These are phyloP conservation scores for Pistacia vera DNA, from an alignment of 345 rosid species.

Conservation along the genomic window DNA sequence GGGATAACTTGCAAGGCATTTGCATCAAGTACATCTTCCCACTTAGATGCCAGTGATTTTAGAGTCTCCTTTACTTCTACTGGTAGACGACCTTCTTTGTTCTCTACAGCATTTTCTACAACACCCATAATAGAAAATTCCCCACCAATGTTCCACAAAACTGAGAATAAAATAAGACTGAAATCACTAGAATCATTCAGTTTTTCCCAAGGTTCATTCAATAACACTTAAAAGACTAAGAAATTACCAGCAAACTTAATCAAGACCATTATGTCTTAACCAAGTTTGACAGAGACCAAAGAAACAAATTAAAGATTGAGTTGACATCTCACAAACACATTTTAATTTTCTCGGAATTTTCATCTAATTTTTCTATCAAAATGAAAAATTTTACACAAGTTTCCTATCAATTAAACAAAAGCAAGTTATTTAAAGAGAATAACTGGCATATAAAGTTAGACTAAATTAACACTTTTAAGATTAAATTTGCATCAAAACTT, in stretches of 20 bases:
- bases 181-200: neutral
- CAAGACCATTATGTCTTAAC: too few relatives aligned
- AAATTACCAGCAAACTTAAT: too few relatives aligned
- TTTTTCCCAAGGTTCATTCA: neutral
- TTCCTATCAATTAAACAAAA: neutral
- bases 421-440: neutral
- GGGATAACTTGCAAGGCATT: conserved; percentile 63
- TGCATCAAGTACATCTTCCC: conserved; percentile 74
- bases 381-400: neutral
- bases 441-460: too few relatives aligned
- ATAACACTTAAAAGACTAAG: neutral
- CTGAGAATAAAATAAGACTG: neutral
- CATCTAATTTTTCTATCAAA: neutral
- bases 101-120: conserved; percentile 19
- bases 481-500: neutral
- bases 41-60: conserved; percentile 57
- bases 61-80: conserved; percentile 49
- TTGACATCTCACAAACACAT: neutral
- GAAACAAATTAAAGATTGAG: too few relatives aligned
- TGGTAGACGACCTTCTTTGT: conserved; percentile 27
- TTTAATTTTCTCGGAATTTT: neutral
- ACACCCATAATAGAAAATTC: conserved; percentile 27
- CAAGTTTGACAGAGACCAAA: too few relatives aligned
- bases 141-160: conserved; percentile 4
- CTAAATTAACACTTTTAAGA: too few relatives aligned